Evolutionary conservation across 345 rosid genomes (phyloP).

Genomic region (Ceriops tagal): DNA sequence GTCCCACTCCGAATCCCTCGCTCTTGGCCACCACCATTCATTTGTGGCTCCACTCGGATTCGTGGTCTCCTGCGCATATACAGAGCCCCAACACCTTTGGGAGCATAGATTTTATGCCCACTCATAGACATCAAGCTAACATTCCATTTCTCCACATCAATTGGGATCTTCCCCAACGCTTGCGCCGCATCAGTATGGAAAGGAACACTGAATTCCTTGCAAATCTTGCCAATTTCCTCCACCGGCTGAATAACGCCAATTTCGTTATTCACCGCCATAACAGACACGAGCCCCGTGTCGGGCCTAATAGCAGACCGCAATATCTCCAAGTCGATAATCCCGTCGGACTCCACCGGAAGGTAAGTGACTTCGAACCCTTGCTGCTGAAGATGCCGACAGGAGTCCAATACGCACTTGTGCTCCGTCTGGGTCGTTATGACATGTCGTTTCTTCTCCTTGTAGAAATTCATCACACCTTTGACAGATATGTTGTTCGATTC

Average conservation of each 20-base stretch:
- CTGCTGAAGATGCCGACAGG: slow-evolving; percentile 92
- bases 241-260: slow-evolving; percentile 91
- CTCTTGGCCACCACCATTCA: slow-evolving; percentile 99
- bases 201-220: slow-evolving; percentile 71
- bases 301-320: slow-evolving; percentile 59
- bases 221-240: slow-evolving; percentile 83
- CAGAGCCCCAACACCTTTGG: slow-evolving; percentile 91
- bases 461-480: slow-evolving; percentile 92
- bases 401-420: slow-evolving; percentile 93
- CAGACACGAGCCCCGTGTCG: slow-evolving; percentile 78
- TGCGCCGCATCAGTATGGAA: slow-evolving; percentile 96
- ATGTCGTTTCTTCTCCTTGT: slow-evolving; percentile 81
- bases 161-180: slow-evolving; percentile 87
- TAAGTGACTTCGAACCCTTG: slow-evolving; percentile 91
- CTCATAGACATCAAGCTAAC: slow-evolving; percentile 91
- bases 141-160: slow-evolving; percentile 88
- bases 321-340: slow-evolving; percentile 67
- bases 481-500: slow-evolving; percentile 83
- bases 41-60: slow-evolving; percentile 79
- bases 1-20: slow-evolving; percentile 96
- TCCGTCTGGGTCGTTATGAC: slow-evolving; percentile 93
- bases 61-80: slow-evolving; percentile 81
- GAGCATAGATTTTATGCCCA: slow-evolving; percentile 88
- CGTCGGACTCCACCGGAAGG: slow-evolving; percentile 66
- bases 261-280: slow-evolving; percentile 97